A percentile compares a stretch with the other conserved stretches of the same genome.
Conservation (phyloP, 306 rosid genomes). For the Senna tora region DNA sequence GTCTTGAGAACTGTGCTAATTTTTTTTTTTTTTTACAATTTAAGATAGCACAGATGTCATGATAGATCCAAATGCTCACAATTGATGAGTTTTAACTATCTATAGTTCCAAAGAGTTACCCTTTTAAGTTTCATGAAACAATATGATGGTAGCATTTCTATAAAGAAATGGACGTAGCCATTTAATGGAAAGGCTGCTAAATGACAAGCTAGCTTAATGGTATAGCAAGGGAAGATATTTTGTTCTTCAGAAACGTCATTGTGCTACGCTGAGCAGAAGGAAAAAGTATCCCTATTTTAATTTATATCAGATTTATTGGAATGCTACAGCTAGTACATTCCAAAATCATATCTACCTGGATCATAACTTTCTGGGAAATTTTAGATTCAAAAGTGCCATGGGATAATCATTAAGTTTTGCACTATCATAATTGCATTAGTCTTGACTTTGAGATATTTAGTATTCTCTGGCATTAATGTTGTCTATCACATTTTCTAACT, state of each 20-base stretch:
- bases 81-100: too few species aligned
- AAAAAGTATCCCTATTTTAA: slow-evolving; percentile 11
- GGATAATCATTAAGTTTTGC: neutral
- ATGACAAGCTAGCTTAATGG: slow-evolving; percentile 8
- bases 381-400: slow-evolving; percentile 8
- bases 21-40: too few species aligned
- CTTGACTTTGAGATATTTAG: neutral
- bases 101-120: too few species aligned
- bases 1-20: too few species aligned
- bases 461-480: neutral
- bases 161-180: neutral
- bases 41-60: too few species aligned
- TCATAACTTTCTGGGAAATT: slow-evolving; percentile 12
- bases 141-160: neutral
- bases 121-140: neutral
- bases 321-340: neutral
- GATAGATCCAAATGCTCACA: too few species aligned
- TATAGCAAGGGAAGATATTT: slow-evolving; percentile 9
- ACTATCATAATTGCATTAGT: slow-evolving; percentile 6
- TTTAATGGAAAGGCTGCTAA: slow-evolving; percentile 10
- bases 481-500: neutral
- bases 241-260: neutral
- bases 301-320: neutral
- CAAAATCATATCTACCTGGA: slow-evolving; percentile 10
- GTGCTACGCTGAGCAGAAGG: slow-evolving; percentile 14